Evolutionary conservation across 257 asterid genomes (phyloP).

Genomic region (Solanum chiquidenum): DNA sequence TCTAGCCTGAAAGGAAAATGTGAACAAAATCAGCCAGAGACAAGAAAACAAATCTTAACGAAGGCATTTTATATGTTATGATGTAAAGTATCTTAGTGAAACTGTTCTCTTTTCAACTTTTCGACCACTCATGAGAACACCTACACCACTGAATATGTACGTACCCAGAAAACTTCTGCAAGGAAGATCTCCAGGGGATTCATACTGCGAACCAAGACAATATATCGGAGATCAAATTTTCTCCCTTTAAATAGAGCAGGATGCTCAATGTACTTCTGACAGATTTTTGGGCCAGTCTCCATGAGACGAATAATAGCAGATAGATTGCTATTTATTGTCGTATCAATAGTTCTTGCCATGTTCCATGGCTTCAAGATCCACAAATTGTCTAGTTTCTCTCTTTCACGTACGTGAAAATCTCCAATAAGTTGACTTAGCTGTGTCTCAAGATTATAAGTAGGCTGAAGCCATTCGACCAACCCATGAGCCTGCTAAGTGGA

Average conservation of each 20-base stretch:
- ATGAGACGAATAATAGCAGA: constrained; percentile 85
- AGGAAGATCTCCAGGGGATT: constrained; percentile 79
- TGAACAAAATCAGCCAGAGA: constrained; percentile 1
- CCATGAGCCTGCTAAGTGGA: constrained; percentile 62
- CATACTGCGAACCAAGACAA: constrained; percentile 68
- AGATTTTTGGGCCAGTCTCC: constrained; percentile 97
- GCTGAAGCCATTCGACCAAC: constrained; percentile 83
- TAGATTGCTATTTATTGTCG: constrained; percentile 67
- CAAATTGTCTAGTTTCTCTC: constrained; percentile 53
- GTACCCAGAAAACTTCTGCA: constrained; percentile 85
- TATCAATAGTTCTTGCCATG: constrained; percentile 98
- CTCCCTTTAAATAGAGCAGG: constrained; percentile 84
- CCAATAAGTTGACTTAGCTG: constrained; percentile 76
- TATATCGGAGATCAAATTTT: constrained; percentile 89
- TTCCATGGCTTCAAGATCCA: constrained; percentile 99
- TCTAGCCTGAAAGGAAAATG: constrained; percentile 51
- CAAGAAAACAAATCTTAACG: not conserved
- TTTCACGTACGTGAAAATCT: constrained; percentile 54
- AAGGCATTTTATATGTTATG: not conserved
- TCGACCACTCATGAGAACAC: not conserved
- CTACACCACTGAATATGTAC: constrained; percentile 1
- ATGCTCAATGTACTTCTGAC: constrained; percentile 94
- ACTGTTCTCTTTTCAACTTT: not conserved
- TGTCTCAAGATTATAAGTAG: constrained; percentile 93
- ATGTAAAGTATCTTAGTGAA: not conserved